Percentiles rank a stretch among this genome's conserved stretches.
Conservation (phyloP, 148 eudicot genomes). For the Rhododendron mucronatum region DNA sequence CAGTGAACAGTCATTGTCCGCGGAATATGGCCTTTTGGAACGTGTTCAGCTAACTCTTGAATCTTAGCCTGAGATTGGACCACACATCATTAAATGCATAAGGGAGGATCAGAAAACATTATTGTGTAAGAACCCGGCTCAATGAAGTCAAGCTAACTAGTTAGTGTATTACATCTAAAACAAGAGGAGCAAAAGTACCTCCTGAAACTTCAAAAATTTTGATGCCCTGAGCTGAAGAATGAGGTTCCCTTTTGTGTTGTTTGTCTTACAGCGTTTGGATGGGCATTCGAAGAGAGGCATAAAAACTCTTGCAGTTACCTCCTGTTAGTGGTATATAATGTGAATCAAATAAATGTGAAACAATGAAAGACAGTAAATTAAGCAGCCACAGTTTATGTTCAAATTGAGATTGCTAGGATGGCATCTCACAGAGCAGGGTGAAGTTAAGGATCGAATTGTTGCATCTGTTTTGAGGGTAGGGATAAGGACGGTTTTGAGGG, state of each 20-base stretch:
- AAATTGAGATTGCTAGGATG: neutral
- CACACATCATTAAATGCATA: neutral
- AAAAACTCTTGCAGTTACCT: slow-evolving; percentile 88
- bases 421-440: neutral
- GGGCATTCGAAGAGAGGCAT: slow-evolving; percentile 99
- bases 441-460: neutral
- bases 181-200: slow-evolving; percentile 39
- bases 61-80: slow-evolving; percentile 69
- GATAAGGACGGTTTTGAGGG: neutral
- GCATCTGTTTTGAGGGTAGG: neutral
- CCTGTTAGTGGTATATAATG: slow-evolving; percentile 42
- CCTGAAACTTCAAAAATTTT: slow-evolving; percentile 93
- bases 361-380: neutral
- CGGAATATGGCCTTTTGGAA: slow-evolving; percentile 99
- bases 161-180: neutral
- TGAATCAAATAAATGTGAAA: neutral
- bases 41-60: slow-evolving; percentile 96
- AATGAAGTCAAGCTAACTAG: neutral
- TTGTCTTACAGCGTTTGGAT: slow-evolving; percentile 63
- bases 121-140: neutral
- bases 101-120: neutral
- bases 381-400: neutral
- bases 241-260: slow-evolving; percentile 81
- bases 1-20: slow-evolving; percentile 89
- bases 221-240: slow-evolving; percentile 96